Conservation (phyloP, 1,284 basidiomycete genomes). For the Cutaneotrichosporon cutaneum region DNA sequence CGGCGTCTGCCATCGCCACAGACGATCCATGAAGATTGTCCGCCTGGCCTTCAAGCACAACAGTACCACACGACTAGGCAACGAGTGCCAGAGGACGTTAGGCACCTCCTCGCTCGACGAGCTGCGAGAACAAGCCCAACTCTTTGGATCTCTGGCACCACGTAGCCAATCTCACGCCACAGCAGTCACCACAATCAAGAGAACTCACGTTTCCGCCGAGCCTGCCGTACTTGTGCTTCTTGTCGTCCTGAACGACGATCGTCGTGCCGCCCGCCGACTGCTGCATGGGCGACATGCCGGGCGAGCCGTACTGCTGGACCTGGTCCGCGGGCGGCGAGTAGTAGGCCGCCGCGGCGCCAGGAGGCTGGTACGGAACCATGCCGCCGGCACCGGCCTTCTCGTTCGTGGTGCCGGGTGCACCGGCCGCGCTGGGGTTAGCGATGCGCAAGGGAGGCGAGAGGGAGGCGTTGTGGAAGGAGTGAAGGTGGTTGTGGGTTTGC, state of each 20-base stretch:
- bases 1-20: too few species aligned
- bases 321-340: slow-evolving; percentile 20
- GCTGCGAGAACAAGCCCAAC: too few species aligned
- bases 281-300: slow-evolving; percentile 20
- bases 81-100: too few species aligned
- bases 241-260: slow-evolving; percentile 30
- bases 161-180: too few species aligned
- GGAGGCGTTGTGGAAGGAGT: too few species aligned
- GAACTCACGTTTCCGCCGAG: slow-evolving; percentile 39
- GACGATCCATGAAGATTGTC: too few species aligned
- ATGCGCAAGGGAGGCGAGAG: too few species aligned
- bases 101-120: too few species aligned
- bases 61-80: too few species aligned
- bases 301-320: slow-evolving; percentile 2
- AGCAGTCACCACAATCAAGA: not conserved
- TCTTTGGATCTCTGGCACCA: too few species aligned
- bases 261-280: slow-evolving; percentile 18
- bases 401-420: not conserved
- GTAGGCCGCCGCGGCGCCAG: slow-evolving; percentile 8
- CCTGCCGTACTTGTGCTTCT: slow-evolving; percentile 43
- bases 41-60: too few species aligned
- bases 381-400: slow-evolving; percentile 6
- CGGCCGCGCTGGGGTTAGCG: not conserved
- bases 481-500: too few species aligned
- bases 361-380: slow-evolving; percentile 10